Base-by-base conservation (phyloP, 352 stramenopile genomes). In the Pythium utonaiense region DNA sequence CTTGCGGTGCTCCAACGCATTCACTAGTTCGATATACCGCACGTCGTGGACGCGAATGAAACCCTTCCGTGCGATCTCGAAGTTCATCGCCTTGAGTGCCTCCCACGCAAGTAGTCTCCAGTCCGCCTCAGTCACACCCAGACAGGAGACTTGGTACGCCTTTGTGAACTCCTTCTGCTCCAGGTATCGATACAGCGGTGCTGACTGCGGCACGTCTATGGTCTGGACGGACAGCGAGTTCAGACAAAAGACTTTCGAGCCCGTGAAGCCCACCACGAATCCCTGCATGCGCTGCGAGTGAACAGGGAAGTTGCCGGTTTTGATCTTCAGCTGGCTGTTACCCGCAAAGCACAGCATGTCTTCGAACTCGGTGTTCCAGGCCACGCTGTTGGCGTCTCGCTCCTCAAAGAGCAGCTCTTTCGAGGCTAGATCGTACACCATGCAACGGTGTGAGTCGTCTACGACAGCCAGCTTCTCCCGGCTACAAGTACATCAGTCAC, bases 281-380 rank as follows among this genome's bases (percentile, higher is more conserved):
- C 92, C 94, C 48, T 92, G 83, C 78, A 97, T 94, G 33, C 83
- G 83, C 62, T 98, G 93, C 3, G 80, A 71, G 62, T 97, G 85
- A 2, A 96, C 86, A 7, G 88, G 86, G 48, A 97, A 97, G 44
- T 77, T 75, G 16, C 86, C 91, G 4, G 91, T 96, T 56, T 95
- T 96, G 60, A 98, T 96, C 75, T 89, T 91, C 28, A 98, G 83
- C 60, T 90, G 84, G 1, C 76, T 78, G 54, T 89, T 91, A 17
- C 88, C 86, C 5, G 80, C 90, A 62, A 96, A 98, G 69, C 95
- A 98, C 38, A 98, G 60, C 87, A 98, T 97, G 49, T 98, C 92
- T 42, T 98, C 93, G 42, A 92, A 86, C 58, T 98, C 89, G 8
- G 86, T 91, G 77, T 98, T 98, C 75, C 94, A 98, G n/a, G 87